Evolutionary conservation across 2,329 filamentous ascomycete species (phyloP).

Genomic region (Amauroascus niger): DNA sequence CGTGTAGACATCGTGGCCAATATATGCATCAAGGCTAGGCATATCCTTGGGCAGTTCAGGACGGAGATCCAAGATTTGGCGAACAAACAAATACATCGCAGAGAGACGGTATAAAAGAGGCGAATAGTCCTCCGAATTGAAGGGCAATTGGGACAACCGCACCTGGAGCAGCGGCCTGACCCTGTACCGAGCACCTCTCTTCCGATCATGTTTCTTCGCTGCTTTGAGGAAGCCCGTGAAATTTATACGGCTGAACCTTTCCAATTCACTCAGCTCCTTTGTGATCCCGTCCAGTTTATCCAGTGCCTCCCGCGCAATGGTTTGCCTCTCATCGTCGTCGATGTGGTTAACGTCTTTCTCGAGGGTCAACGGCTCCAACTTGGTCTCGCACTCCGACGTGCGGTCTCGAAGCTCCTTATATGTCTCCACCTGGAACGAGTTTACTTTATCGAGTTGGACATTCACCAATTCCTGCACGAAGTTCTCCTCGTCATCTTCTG

Average conservation of each 20-base stretch:
- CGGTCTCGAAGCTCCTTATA: constrained; percentile 73
- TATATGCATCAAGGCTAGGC: constrained; percentile 37
- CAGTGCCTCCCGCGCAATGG: constrained; percentile 59
- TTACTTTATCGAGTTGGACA: constrained; percentile 88
- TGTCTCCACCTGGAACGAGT: constrained; percentile 75
- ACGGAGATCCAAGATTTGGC: constrained; percentile 55
- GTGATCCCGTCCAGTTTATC: constrained; percentile 63
- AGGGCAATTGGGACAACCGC: constrained; percentile 74
- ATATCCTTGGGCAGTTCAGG: constrained; percentile 46
- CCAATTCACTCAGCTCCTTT: constrained; percentile 82
- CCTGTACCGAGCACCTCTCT: constrained; percentile 74
- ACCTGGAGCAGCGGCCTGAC: constrained; percentile 88
- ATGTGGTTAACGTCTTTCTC: constrained; percentile 29
- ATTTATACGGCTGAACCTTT: constrained; percentile 92
- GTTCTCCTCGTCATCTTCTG: constrained; percentile 80
- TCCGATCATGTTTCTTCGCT: constrained; percentile 97
- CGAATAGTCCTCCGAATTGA: constrained; percentile 92
- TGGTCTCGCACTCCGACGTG: constrained; percentile 58
- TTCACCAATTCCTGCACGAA: constrained; percentile 96
- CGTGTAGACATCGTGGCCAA: constrained; percentile 59
- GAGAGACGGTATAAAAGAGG: constrained; percentile 81
- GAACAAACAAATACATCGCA: constrained; percentile 89
- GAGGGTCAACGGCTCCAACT: constrained; percentile 50
- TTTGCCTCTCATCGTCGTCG: constrained; percentile 34
- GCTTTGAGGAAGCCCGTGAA: constrained; percentile 98